A percentile compares a stretch with the other conserved stretches of the same genome.
Evolutionary conservation across 768 basidiomycete genomes (phyloP).

Genomic region (Pleurotus eryngii): DNA sequence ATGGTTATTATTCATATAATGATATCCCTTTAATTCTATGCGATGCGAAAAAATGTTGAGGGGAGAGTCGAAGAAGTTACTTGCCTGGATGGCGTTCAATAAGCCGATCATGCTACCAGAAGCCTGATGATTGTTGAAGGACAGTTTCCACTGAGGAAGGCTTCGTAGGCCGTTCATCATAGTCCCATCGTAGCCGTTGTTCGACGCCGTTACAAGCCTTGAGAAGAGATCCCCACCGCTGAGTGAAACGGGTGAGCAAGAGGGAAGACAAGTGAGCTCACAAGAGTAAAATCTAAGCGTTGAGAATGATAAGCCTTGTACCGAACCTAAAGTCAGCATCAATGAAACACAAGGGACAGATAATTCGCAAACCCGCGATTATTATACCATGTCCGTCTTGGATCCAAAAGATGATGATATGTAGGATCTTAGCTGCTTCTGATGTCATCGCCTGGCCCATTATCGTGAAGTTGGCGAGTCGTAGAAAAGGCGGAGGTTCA

Average conservation of each 20-base stretch:
- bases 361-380: not conserved
- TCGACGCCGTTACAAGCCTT: slow-evolving; percentile 35
- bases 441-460: not conserved
- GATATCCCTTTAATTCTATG: not conserved
- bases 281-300: slow-evolving; percentile 2
- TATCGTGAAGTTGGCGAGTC: no score
- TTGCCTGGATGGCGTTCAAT: slow-evolving; percentile 2
- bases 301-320: not conserved
- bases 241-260: not conserved
- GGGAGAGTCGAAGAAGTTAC: no score
- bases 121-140: not conserved
- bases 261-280: not conserved
- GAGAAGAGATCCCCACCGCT: not conserved
- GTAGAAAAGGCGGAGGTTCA: no score
- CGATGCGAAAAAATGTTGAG: not conserved
- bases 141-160: slow-evolving; percentile 1
- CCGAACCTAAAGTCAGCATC: not conserved
- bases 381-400: slow-evolving; percentile 1
- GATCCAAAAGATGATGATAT: not conserved
- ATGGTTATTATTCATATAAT: not conserved
- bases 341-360: not conserved
- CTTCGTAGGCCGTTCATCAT: slow-evolving; percentile 7
- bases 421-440: not conserved
- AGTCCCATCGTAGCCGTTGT: slow-evolving; percentile 34
- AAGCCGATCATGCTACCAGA: slow-evolving; percentile 4